phyloP scores from a whole-genome alignment of 331 rosid species.

The Erythrophleum ivorense region DNA sequence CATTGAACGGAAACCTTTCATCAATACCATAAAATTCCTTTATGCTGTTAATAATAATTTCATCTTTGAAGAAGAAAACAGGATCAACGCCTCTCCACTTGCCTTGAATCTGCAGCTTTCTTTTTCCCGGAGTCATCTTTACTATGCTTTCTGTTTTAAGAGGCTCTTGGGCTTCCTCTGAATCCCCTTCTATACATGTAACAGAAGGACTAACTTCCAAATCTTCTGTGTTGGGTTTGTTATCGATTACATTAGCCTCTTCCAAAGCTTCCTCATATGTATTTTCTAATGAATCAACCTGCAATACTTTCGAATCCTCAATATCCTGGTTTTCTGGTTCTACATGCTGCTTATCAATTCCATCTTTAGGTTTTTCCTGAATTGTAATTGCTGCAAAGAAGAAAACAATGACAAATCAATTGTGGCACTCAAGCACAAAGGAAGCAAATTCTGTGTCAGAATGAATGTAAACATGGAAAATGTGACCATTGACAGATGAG shows the following conservation, averaged over 20 bases:
- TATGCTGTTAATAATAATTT: slow-evolving; percentile 67
- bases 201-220: slow-evolving; percentile 47
- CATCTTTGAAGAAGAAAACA: slow-evolving; percentile 86
- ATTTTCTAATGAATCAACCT: slow-evolving; percentile 50
- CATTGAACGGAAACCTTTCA: slow-evolving; percentile 73
- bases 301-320: slow-evolving; percentile 49
- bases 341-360: slow-evolving; percentile 33
- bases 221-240: slow-evolving; percentile 47
- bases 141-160: slow-evolving; percentile 42
- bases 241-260: slow-evolving; percentile 52
- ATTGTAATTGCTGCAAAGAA: slow-evolving; percentile 52
- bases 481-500: slow-evolving; percentile 7
- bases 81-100: slow-evolving; percentile 99
- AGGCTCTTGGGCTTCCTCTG: slow-evolving; percentile 51
- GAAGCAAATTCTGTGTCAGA: slow-evolving; percentile 31
- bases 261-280: slow-evolving; percentile 46
- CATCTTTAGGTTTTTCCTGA: slow-evolving; percentile 51
- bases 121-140: slow-evolving; percentile 62
- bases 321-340: slow-evolving; percentile 44
- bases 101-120: slow-evolving; percentile 86
- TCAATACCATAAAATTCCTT: slow-evolving; percentile 83
- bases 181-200: slow-evolving; percentile 46
- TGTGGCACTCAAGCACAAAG: slow-evolving; percentile 10
- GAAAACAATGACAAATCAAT: slow-evolving; percentile 28
- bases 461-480: slow-evolving; percentile 5